Evolutionary conservation across 352 stramenopile species (phyloP).

Genomic region (Pythium myriotylum): DNA sequence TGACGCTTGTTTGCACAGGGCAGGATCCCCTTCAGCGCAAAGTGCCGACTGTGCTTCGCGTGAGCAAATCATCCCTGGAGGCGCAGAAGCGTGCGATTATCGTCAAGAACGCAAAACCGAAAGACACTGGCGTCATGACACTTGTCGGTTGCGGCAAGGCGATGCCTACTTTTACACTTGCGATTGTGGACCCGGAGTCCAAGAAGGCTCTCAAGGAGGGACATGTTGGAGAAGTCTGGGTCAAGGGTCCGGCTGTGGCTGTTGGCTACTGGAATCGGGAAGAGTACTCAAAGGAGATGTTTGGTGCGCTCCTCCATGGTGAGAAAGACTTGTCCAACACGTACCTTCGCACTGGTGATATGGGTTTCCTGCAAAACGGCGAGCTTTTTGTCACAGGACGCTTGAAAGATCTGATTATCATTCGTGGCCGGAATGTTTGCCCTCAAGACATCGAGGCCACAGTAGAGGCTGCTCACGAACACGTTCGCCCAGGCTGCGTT

Average conservation of each 20-base stretch:
- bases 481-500: conserved; percentile 72
- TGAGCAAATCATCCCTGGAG: conserved; percentile 71
- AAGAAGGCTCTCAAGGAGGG: conserved; percentile 47
- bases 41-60: conserved; percentile 57
- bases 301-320: conserved; percentile 48
- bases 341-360: conserved; percentile 72
- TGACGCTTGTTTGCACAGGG: conserved; percentile 79
- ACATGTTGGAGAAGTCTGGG: conserved; percentile 93
- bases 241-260: conserved; percentile 79
- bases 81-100: conserved; percentile 46
- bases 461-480: conserved; percentile 61
- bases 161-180: conserved; percentile 75
- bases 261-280: conserved; percentile 74
- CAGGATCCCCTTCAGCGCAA: conserved; percentile 57
- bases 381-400: conserved; percentile 80
- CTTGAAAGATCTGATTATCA: conserved; percentile 86
- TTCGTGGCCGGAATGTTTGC: conserved; percentile 77
- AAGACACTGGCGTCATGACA: conserved; percentile 42
- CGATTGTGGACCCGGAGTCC: conserved; percentile 69
- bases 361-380: conserved; percentile 67
- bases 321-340: conserved; percentile 39
- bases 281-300: conserved; percentile 76
- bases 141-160: conserved; percentile 82
- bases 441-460: conserved; percentile 80
- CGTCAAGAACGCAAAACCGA: conserved; percentile 32